Percentiles rank a stretch among this genome's conserved stretches.
These are phyloP conservation scores for Metschnikowia lunata DNA, from an alignment of 805 yeast species.

Conservation along the genomic window DNA sequence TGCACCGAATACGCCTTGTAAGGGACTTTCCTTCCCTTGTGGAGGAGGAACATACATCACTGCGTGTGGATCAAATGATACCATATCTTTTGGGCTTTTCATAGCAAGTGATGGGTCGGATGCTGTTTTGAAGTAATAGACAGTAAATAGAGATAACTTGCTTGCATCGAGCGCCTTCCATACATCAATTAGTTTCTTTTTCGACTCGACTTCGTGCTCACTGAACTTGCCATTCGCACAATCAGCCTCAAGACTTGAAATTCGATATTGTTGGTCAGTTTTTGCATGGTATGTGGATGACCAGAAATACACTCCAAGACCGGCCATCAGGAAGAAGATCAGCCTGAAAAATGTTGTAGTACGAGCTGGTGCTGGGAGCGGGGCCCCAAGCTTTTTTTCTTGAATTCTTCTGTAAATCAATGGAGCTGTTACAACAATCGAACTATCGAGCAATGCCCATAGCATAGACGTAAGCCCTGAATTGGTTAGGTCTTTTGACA, in stretches of 20 bases:
- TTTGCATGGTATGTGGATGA: slow-evolving; percentile 11
- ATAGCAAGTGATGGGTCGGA: slow-evolving; percentile 49
- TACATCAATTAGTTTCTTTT: slow-evolving; percentile 20
- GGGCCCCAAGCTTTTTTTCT: slow-evolving; percentile 9
- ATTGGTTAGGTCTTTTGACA: slow-evolving; percentile 35
- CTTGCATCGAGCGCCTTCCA: slow-evolving; percentile 36
- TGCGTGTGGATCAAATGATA: slow-evolving; percentile 25
- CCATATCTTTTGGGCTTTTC: slow-evolving; percentile 49
- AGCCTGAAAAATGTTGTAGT: slow-evolving; percentile 31
- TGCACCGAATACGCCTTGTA: slow-evolving; percentile 7
- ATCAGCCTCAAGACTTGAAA: slow-evolving; percentile 29
- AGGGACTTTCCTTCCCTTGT: not conserved
- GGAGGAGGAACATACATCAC: slow-evolving; percentile 25
- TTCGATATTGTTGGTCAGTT: slow-evolving; percentile 19
- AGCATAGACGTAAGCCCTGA: slow-evolving; percentile 31
- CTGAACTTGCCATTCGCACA: slow-evolving; percentile 23
- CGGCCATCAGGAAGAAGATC: slow-evolving; percentile 23
- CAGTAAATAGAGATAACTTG: slow-evolving; percentile 36
- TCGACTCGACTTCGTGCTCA: slow-evolving; percentile 10
- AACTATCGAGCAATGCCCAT: slow-evolving; percentile 41
- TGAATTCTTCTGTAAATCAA: slow-evolving; percentile 21
- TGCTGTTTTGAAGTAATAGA: slow-evolving; percentile 50
- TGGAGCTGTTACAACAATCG: slow-evolving; percentile 40
- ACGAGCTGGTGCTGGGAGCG: slow-evolving; percentile 28
- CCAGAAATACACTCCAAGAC: slow-evolving; percentile 26